Evolutionary conservation across 129 eudicot species (phyloP), one percentile per base, ranked within the genome.

Genomic region (Solidago caesia): DNA sequence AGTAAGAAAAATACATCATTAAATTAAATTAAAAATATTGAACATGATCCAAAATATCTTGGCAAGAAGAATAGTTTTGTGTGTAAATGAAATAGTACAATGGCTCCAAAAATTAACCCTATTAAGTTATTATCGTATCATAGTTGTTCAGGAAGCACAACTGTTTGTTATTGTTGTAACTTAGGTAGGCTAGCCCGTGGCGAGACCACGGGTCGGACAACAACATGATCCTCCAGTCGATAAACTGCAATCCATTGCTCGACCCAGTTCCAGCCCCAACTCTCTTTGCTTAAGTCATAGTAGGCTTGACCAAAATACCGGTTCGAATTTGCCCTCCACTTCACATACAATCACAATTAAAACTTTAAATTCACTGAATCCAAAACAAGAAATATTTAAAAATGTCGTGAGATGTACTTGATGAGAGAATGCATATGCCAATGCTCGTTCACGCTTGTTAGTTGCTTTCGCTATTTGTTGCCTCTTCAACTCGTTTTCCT

Each of bases 181-280:
- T 49, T 64, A 59, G 8, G 67, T 67, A 6, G 66, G 21, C 61
- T 45, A 27, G 60, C 60, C 13, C 68, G 68, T 57, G 67, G 68
- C 3, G 80, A 76, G 33, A 76, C 74, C 11, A 77, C 42, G 44
- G 82, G 77, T 66, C 73, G 82, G 51, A 77, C 43, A 13, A 78
- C 79, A 61, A 78, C 82, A 33, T 71, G 82, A 27, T 67, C 83
- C 77, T 83, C 86, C 77, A 68, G 75, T 11, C 82, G 86, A 27
- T 83, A 80, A 13, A 79, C 81, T 2, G 86, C 91, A 5, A 84
- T 83, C 88, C 86, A 81, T 4, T 80, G 72, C 70, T 86, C 84
- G 21, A 11, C 78, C 91, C 91, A 86, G 60, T 82, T 86, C 91
- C 91, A 87, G 7, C 91, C 88, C 88, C 91, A 84, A 62, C 80